A percentile compares a stretch with the other conserved stretches of the same genome.
Conservation (phyloP, 2,329 filamentous ascomycete genomes). For the Cercospora brassicicola region DNA sequence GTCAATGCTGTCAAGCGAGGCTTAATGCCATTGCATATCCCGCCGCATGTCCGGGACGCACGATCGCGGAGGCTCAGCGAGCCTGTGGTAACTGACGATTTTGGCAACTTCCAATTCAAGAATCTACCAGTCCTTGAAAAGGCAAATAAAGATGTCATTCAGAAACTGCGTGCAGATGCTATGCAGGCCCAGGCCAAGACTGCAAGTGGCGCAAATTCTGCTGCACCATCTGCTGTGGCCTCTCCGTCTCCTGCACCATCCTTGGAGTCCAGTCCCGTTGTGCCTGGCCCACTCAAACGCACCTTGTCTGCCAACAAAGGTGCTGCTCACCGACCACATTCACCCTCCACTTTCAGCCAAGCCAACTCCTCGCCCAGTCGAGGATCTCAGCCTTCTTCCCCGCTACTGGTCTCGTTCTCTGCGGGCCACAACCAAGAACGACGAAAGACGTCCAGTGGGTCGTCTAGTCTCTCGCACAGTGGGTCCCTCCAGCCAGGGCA, state of each 20-base stretch:
- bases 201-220: slow-evolving; percentile 44
- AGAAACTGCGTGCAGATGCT: slow-evolving; percentile 89
- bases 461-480: slow-evolving; percentile 78
- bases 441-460: slow-evolving; percentile 88
- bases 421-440: slow-evolving; percentile 79
- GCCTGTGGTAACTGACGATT: slow-evolving; percentile 84
- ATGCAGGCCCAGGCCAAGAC: slow-evolving; percentile 66
- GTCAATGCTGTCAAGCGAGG: slow-evolving; percentile 83
- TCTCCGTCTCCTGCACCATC: slow-evolving; percentile 65
- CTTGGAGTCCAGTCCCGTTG: slow-evolving; percentile 80
- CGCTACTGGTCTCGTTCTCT: slow-evolving; percentile 93
- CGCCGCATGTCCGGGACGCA: slow-evolving; percentile 88
- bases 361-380: slow-evolving; percentile 84
- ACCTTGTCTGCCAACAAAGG: slow-evolving; percentile 81
- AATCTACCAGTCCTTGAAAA: slow-evolving; percentile 95
- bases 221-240: slow-evolving; percentile 37
- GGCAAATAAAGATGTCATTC: slow-evolving; percentile 97
- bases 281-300: slow-evolving; percentile 77
- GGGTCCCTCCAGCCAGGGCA: slow-evolving; percentile 68
- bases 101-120: slow-evolving; percentile 95
- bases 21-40: slow-evolving; percentile 92
- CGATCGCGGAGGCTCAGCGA: slow-evolving; percentile 88
- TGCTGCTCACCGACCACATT: slow-evolving; percentile 70
- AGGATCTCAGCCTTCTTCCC: slow-evolving; percentile 79
- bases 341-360: slow-evolving; percentile 77